Conservation (phyloP, 1,284 basidiomycete genomes). For the Sutorius eximius region DNA sequence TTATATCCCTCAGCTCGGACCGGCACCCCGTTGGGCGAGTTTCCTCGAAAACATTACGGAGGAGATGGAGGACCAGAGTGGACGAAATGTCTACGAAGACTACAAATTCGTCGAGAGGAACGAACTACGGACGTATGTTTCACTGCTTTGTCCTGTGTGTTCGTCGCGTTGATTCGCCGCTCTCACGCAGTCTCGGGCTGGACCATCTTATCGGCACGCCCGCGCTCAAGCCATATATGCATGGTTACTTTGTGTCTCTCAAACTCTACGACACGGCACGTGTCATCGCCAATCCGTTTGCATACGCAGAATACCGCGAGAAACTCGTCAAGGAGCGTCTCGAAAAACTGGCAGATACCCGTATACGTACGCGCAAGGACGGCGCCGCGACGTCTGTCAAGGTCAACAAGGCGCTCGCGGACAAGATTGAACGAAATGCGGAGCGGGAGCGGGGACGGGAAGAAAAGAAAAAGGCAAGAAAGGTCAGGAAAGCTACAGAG, state of each 20-base stretch:
- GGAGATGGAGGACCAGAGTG: slow-evolving; percentile 88
- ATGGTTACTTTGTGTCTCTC: slow-evolving; percentile 97
- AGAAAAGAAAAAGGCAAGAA: slow-evolving; percentile 57
- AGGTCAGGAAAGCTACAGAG: slow-evolving; percentile 36
- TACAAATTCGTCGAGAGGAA: slow-evolving; percentile 95
- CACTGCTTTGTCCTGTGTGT: background rate
- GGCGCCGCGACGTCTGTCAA: slow-evolving; percentile 52
- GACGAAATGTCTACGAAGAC: slow-evolving; percentile 86
- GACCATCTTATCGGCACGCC: slow-evolving; percentile 94
- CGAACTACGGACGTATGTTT: slow-evolving; percentile 80
- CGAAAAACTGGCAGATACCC: slow-evolving; percentile 89
- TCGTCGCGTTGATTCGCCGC: slow-evolving; percentile 5
- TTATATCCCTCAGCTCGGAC: slow-evolving; percentile 95
- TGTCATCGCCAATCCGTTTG: slow-evolving; percentile 94
- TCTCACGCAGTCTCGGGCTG: slow-evolving; percentile 70
- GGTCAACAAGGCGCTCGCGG: slow-evolving; percentile 92
- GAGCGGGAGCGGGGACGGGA: slow-evolving; percentile 66
- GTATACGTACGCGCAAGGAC: slow-evolving; percentile 80
- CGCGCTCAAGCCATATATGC: slow-evolving; percentile 98
- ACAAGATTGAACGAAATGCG: slow-evolving; percentile 77
- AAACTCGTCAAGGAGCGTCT: slow-evolving; percentile 85
- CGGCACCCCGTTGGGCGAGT: slow-evolving; percentile 94
- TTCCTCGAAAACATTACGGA: slow-evolving; percentile 99
- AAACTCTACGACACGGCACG: slow-evolving; percentile 95
- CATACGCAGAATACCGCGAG: slow-evolving; percentile 92